Percentiles rank a stretch among this genome's conserved stretches.
phyloP scores from a whole-genome alignment of 805 yeast genomes.

The Zygoascus tannicola region DNA sequence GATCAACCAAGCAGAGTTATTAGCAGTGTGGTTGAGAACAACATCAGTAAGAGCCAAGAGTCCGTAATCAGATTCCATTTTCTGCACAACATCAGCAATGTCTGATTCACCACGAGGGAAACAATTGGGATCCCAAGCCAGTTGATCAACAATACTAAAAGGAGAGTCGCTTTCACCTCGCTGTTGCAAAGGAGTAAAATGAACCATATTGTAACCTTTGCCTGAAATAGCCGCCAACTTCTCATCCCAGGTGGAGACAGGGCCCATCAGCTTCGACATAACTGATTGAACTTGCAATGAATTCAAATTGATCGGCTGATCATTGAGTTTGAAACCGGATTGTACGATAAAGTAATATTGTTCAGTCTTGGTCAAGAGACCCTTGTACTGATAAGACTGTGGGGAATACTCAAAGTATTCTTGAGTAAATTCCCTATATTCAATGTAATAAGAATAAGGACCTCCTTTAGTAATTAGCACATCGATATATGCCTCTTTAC shows the following conservation, averaged over 20 bases:
- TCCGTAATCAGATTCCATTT: slow-evolving; percentile 44
- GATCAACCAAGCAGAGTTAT: slow-evolving; percentile 76
- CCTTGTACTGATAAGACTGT: background rate
- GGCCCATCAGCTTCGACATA: slow-evolving; percentile 88
- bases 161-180: slow-evolving; percentile 92
- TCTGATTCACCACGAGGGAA: slow-evolving; percentile 48
- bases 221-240: slow-evolving; percentile 50
- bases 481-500: slow-evolving; percentile 50
- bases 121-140: slow-evolving; percentile 56
- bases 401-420: slow-evolving; percentile 11
- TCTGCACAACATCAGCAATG: slow-evolving; percentile 42
- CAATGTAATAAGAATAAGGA: slow-evolving; percentile 62
- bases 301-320: slow-evolving; percentile 56
- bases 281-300: slow-evolving; percentile 75
- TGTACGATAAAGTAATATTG: slow-evolving; percentile 65
- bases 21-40: slow-evolving; percentile 91
- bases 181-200: slow-evolving; percentile 86
- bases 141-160: slow-evolving; percentile 82
- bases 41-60: slow-evolving; percentile 81
- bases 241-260: slow-evolving; percentile 52
- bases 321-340: slow-evolving; percentile 56
- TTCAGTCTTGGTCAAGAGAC: slow-evolving; percentile 34
- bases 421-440: slow-evolving; percentile 36
- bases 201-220: slow-evolving; percentile 92
- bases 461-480: slow-evolving; percentile 67